Base-by-base conservation (phyloP, 805 yeast genomes). In the Schwanniomyces sp. region DNA sequence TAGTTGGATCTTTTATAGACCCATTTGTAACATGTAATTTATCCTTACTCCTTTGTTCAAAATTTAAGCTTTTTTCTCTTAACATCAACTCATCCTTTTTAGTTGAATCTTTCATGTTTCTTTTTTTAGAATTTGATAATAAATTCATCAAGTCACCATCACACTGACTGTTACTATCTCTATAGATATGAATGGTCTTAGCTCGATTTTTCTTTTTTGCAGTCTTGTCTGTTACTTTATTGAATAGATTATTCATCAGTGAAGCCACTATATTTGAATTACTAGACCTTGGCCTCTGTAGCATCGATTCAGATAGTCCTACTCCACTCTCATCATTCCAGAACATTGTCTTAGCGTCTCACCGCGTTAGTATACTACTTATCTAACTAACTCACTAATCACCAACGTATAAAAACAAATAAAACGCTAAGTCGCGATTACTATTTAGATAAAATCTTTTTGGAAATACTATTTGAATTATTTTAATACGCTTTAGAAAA, bases 211-310 rank as follows among this genome's bases (percentile, higher is more conserved):
- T 34, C 21, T 7, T n/a, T 26, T 39, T 39, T n/a, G 24, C 26
- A 14, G 21, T 25, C 21, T 25, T 26, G 32, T 26, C 14, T 24
- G n/a, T 25, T 34, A 32, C 21, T 9, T 27, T 25, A 29, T 27
- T 18, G 27, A 43, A 43, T 16, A 43, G 26, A 14, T 34, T 43
- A 27, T 12, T 41, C 44, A 32, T 32, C 40, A 43, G 40, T 9
- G 14, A 37, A 11, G 26, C 25, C 8, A 26, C 34, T 3, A 26
- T 6, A 17, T 34, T 6, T 10, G 29, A 18, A 17, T 43, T 43
- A 8, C 40, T 43, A 8, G 45, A 43, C 18, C 45, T 43, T 7
- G 45, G 45, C 17, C 45, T 34, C 25, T 43, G 40, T 32, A 43
- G 45, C 18, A 34, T 18, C 17, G 28, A 26, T 8, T 32, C 36